Percentiles rank a stretch among this genome's conserved stretches.
Conservation (phyloP, 306 rosid genomes). For the Quercus variabilis region DNA sequence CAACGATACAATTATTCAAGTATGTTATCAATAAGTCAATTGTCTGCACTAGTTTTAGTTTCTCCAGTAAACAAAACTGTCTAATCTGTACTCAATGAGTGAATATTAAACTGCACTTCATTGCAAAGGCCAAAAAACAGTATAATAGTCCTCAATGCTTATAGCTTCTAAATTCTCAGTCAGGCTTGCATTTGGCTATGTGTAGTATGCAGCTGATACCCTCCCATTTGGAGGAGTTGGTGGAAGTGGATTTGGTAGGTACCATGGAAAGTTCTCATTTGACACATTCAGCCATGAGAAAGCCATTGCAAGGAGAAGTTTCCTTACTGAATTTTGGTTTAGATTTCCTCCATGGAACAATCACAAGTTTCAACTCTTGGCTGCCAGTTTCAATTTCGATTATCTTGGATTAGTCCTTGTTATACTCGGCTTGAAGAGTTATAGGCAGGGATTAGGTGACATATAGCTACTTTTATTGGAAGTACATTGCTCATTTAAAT, state of each 20-base stretch:
- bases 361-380: conserved; percentile 52
- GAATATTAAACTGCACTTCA: too few species aligned
- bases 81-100: not conserved
- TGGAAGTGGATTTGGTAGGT: conserved; percentile 64
- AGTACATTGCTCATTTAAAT: not conserved
- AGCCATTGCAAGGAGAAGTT: conserved; percentile 52
- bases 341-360: conserved; percentile 76
- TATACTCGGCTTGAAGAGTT: conserved; percentile 49
- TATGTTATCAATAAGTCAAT: conserved; percentile 4
- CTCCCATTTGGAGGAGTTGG: conserved; percentile 89
- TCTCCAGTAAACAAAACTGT: not conserved
- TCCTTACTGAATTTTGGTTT: conserved; percentile 61
- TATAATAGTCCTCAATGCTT: not conserved
- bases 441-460: conserved; percentile 7
- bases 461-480: too few species aligned
- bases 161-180: not conserved
- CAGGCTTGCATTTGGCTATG: not conserved
- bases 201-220: conserved; percentile 57
- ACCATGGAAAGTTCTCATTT: conserved; percentile 81
- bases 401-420: conserved; percentile 48
- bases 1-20: conserved; percentile 66
- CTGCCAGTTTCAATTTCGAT: conserved; percentile 35
- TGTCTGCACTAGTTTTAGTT: not conserved
- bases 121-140: not conserved
- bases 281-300: conserved; percentile 66